Percentiles rank a stretch among this genome's conserved stretches.
These are phyloP conservation scores for Beauveria australis DNA, from an alignment of 2,329 filamentous ascomycete genomes.

Conservation along the genomic window DNA sequence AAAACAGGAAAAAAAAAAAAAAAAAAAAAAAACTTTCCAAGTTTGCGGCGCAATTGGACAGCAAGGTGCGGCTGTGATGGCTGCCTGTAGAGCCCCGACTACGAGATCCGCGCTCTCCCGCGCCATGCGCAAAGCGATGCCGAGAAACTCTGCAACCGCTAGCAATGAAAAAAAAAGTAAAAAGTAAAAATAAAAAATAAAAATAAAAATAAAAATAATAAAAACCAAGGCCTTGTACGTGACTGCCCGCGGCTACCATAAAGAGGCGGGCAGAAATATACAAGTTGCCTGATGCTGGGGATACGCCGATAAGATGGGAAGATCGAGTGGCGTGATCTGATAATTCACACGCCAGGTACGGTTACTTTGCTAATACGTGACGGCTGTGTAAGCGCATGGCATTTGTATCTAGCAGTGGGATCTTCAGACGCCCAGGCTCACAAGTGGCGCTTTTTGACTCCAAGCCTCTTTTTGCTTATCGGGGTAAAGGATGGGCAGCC, in stretches of 20 bases:
- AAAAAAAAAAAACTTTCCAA: too few relatives aligned
- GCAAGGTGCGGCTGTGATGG: conserved; percentile 7
- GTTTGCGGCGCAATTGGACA: conserved; percentile 7
- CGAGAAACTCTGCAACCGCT: background rate
- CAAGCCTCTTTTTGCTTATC: too few relatives aligned
- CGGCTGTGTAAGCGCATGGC: too few relatives aligned
- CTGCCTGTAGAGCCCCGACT: background rate
- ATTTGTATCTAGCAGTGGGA: too few relatives aligned
- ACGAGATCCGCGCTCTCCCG: background rate
- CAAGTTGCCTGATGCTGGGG: background rate
- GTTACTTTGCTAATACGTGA: background rate
- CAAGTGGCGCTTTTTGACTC: too few relatives aligned
- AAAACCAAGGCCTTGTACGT: conserved; percentile 18
- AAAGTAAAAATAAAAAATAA: conserved; percentile 38
- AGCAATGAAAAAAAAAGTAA: conserved; percentile 42
- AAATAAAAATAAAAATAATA: conserved; percentile 48
- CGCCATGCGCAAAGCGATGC: background rate
- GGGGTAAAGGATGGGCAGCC: background rate
- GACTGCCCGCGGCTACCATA: background rate
- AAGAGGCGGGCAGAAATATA: background rate
- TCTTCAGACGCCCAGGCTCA: too few relatives aligned
- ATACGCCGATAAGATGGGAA: background rate
- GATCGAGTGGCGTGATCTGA: background rate
- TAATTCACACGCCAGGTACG: background rate
- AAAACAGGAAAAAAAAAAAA: too few relatives aligned